Evolutionary conservation across 1,284 basidiomycete genomes (phyloP), one percentile per base, ranked within the genome.

Genomic region (Earliella scabrosa): DNA sequence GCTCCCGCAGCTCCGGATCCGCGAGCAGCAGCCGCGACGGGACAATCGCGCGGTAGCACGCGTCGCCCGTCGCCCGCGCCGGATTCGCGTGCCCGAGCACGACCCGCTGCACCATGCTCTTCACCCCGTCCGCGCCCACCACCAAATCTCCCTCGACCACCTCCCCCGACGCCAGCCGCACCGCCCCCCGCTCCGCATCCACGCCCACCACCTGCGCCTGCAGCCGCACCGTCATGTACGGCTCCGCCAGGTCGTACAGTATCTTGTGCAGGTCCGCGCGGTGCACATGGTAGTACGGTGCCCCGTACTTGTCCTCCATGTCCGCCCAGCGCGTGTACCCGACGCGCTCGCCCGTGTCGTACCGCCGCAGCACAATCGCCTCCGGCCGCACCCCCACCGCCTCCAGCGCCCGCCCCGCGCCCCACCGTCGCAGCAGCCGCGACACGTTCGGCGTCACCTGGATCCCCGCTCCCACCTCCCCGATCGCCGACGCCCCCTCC

Each of bases 261-360:
- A 84, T 70, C 9, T 74, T 68, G 60, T 83, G 79, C 36, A 88
- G 76, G 52, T 85, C 82, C 13, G 82, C 82, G 52, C 87, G 82
- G 76, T 88, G 75, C 46, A 78, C 70, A 58, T 81, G 77, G 60
- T 76, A 79, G 66, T 80, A 81, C 1, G 79, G 79, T 40, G 76
- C 70, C 47, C 75, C 77, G 60, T 75, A 74, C n/a, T 73, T 69
- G 20, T 70, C 67, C 66, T 79, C 76, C 16, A 63, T 53, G 18
- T 69, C 62, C 1, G 70, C 71, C 73, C 76, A 78, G 20, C 67
- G 67, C n/a, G 76, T 77, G 58, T 73, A 75, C 5, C 76, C 78
- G 24, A 81, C 72, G 9, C 73, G 68, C 56, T 77, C 72, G 27
- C 79, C 79, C 1, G 70, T 75, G 29, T 67, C 61, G 65, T 77